Evolutionary conservation across 2,329 filamentous ascomycete genomes (phyloP).

Genomic region (Fusarium sp.): DNA sequence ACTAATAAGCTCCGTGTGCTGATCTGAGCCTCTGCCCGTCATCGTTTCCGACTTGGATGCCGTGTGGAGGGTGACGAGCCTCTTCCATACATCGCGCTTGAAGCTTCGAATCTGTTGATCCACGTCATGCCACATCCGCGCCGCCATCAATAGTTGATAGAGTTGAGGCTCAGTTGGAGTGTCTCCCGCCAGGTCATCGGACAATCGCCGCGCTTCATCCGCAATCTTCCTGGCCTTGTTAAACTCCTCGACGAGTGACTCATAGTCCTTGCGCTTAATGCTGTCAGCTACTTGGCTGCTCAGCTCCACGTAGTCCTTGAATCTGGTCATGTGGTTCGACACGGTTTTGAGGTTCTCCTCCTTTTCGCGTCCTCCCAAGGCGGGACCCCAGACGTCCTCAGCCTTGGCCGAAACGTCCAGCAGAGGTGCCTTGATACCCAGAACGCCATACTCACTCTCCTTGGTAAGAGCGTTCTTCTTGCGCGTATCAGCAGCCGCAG

Average conservation of each 20-base stretch:
- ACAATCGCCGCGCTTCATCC: slow-evolving; percentile 76
- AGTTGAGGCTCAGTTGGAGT: slow-evolving; percentile 78
- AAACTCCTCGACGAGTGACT: slow-evolving; percentile 86
- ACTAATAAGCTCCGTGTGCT: slow-evolving; percentile 88
- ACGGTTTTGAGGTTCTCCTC: slow-evolving; percentile 86
- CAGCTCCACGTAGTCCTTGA: slow-evolving; percentile 82
- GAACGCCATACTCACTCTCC: slow-evolving; percentile 88
- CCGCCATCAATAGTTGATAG: slow-evolving; percentile 86
- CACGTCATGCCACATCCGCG: slow-evolving; percentile 94
- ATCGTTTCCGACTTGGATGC: slow-evolving; percentile 58
- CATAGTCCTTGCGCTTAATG: slow-evolving; percentile 91
- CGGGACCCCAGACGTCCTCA: slow-evolving; percentile 96
- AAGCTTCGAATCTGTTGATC: slow-evolving; percentile 85
- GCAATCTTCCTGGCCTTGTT: slow-evolving; percentile 81
- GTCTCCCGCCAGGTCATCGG: slow-evolving; percentile 61
- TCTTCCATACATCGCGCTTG: slow-evolving; percentile 89
- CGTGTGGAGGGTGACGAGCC: slow-evolving; percentile 72
- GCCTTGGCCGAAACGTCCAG: slow-evolving; percentile 92
- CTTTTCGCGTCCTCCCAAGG: slow-evolving; percentile 87
- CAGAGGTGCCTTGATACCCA: slow-evolving; percentile 86
- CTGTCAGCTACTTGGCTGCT: slow-evolving; percentile 79
- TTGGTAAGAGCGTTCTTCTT: slow-evolving; percentile 92
- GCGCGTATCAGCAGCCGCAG: slow-evolving; percentile 59
- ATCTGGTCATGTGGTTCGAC: slow-evolving; percentile 75
- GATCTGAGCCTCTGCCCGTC: slow-evolving; percentile 70